Base-by-base conservation (phyloP, 108 stramenopile genomes). In the Nitzschia sp. region DNA sequence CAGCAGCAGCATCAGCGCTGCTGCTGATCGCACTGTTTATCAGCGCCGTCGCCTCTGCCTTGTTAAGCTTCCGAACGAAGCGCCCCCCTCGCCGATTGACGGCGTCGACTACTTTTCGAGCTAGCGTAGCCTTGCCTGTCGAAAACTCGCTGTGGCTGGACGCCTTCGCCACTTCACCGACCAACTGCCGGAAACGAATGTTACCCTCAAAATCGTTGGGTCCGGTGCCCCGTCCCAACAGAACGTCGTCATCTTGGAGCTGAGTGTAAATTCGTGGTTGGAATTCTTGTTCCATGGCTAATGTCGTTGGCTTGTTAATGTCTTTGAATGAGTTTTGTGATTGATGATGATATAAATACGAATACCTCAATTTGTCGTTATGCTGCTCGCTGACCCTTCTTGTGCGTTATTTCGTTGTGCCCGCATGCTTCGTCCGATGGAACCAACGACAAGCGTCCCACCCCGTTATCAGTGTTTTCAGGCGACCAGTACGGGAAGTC, bases 161-260 rank as follows among this genome's bases (percentile, higher is more conserved):
- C 52, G 6, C 11, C 11, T 8, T 6, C 11, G n/a, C 6, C 11
- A 57, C 28, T 29, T 61, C 30, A 36, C 35, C 34, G 5, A 66
- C 53, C 13, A 47, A 6, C 4, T 34, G 6, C 21, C 66, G 45
- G 29, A 66, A 66, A n/a, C 45, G 50, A 26, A 45, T 28, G 30
- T 66, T 66, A 2, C 66, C 66, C 5, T 28, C 28, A 48, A 35
- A 48, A 22, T 66, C 66, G 23, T 66, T 54, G 34, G 53, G 41
- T 26, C 66, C 53, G 4, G 50, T 66, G 3, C 66, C 66, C 30
- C 63, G 23, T 29, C 63, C 63, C 46, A 64, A 29, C 45, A 64
- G 30, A n/a, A 64, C 63, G 29, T 64, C 63, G 13, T 47, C 36
- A 6, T 6, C 6, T 16, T 8, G 19, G 2, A 61, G 36, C 8